A percentile compares a stretch with the other conserved stretches of the same genome.
phyloP scores from a whole-genome alignment of 1,284 basidiomycete genomes.

The Tilletia setariae region DNA sequence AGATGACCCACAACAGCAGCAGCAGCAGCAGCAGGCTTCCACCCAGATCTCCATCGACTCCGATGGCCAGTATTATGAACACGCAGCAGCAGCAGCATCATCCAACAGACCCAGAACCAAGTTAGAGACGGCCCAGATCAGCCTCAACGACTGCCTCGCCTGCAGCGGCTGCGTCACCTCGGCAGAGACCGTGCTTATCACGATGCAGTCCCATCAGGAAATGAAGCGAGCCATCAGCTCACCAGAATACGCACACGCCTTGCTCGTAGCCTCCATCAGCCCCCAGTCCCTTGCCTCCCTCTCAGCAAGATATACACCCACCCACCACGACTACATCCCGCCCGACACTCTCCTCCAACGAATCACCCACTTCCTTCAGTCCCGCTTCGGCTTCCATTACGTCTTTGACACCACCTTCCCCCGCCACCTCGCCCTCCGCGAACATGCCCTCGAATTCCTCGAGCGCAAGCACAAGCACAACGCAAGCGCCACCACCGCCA shows the following conservation, averaged over 20 bases:
- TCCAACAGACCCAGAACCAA: conserved; percentile 47
- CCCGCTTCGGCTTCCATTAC: conserved; percentile 65
- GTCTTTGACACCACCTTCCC: conserved; percentile 94
- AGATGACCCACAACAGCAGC: conserved; percentile 51
- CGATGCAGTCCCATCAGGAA: conserved; percentile 91
- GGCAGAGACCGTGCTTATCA: conserved; percentile 93
- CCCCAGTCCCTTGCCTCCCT: conserved; percentile 88
- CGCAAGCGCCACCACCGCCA: neutral
- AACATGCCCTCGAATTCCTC: conserved; percentile 78
- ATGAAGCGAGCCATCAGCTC: conserved; percentile 62
- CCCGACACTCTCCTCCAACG: conserved; percentile 55
- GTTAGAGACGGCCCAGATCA: conserved; percentile 72
- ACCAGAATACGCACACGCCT: conserved; percentile 9
- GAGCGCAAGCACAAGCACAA: conserved; percentile 26
- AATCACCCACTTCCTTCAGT: conserved; percentile 56
- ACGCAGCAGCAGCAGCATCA: conserved; percentile 18
- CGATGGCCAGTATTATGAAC: conserved; percentile 73
- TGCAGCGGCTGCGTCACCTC: conserved; percentile 98
- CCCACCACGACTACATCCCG: conserved; percentile 57
- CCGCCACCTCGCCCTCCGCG: conserved; percentile 76
- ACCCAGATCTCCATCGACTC: conserved; percentile 86
- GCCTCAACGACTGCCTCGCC: conserved; percentile 87
- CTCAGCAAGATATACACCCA: conserved; percentile 35
- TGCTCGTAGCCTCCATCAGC: conserved; percentile 57
- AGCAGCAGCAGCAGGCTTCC: conserved; percentile 55